Evolutionary conservation across 805 yeast species (phyloP), one percentile per base, ranked within the genome.

Genomic region (Ogataea pignaliae): DNA sequence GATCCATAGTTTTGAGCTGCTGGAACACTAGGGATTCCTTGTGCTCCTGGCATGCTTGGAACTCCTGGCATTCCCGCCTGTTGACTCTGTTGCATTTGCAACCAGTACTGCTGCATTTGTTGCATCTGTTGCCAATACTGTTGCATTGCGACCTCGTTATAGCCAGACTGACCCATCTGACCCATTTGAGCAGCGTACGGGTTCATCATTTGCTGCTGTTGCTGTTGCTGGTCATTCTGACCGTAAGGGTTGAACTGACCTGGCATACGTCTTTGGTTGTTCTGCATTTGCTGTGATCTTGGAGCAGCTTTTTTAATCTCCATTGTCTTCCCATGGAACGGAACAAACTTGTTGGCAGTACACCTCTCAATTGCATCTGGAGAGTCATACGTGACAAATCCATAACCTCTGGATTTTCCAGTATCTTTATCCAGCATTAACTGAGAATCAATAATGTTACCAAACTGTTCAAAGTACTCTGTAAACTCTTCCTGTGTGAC

Each of bases 381-480:
- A 15, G 95, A 79, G 60, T 91, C 98, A 67, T 85, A 91, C 12
- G 99, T 91, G 51, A 91, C 89, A 65, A 91, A 91, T 1, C 99
- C 99, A 65, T 89, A 91, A 21, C 99, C 99, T 70, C 98, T 79
- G 2, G 97, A 88, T 60, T 95, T 80, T 47, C 98, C 97, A 3
- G 97, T 87, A 64, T 90, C 97, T 67, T 91, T 93, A 66, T 91
- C 97, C 54, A 91, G 78, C 99, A 91, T 91, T 54, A 91, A 77
- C 68, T 90, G 97, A 40, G 97, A 96, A 66, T 93, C 98, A 56
- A 91, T 85, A 46, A 91, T 90, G 35, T 81, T 79, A 55, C 97
- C 98, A 65, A 83, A 91, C 66, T 84, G 84, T 44, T 86, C 78
- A 60, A 91, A 91, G 65, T 86, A 89, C 40, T 78, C 82, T 63